Evolutionary conservation across 495 filamentous ascomycete species (phyloP).

Genomic region (Aspergillus sclerotiicarbonarius): DNA sequence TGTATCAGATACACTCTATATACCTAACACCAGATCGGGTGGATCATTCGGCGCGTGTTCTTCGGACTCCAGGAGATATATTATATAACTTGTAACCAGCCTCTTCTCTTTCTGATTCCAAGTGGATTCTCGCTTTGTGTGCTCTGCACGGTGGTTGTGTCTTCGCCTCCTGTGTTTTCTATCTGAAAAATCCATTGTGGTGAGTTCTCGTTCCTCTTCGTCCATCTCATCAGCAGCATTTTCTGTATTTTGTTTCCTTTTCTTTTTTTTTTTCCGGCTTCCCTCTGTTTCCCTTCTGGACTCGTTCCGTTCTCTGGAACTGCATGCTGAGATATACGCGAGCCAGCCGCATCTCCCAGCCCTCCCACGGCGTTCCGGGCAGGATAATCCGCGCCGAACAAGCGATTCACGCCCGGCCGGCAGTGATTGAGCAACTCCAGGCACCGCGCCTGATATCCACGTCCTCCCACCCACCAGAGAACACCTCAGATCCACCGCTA

Average conservation of each 20-base stretch:
- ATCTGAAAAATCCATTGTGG: neutral
- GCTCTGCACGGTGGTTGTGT: too few relatives aligned
- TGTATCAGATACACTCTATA: slow-evolving; percentile 1
- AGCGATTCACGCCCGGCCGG: slow-evolving; percentile 42
- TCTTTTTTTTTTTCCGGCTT: slow-evolving; percentile 7
- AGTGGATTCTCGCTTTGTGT: neutral
- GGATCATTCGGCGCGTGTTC: neutral
- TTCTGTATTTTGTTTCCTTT: neutral
- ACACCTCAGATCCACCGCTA: slow-evolving; percentile 26
- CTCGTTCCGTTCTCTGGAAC: slow-evolving; percentile 10
- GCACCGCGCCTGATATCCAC: slow-evolving; percentile 29
- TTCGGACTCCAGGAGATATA: neutral
- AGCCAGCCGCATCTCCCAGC: slow-evolving; percentile 38
- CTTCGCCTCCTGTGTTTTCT: neutral
- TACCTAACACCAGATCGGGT: neutral
- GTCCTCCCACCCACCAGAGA: slow-evolving; percentile 19
- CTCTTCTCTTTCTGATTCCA: neutral
- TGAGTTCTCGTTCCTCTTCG: slow-evolving; percentile 1
- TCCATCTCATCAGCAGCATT: neutral
- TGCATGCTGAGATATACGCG: slow-evolving; percentile 47
- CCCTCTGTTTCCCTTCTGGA: slow-evolving; percentile 12
- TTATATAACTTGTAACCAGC: too few relatives aligned
- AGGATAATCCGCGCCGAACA: slow-evolving; percentile 47
- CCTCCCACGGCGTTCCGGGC: slow-evolving; percentile 29
- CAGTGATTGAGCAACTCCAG: slow-evolving; percentile 26